Evolutionary conservation across 805 yeast genomes (phyloP), one percentile per base, ranked within the genome.

Genomic region (Kazachstania martiniae): DNA sequence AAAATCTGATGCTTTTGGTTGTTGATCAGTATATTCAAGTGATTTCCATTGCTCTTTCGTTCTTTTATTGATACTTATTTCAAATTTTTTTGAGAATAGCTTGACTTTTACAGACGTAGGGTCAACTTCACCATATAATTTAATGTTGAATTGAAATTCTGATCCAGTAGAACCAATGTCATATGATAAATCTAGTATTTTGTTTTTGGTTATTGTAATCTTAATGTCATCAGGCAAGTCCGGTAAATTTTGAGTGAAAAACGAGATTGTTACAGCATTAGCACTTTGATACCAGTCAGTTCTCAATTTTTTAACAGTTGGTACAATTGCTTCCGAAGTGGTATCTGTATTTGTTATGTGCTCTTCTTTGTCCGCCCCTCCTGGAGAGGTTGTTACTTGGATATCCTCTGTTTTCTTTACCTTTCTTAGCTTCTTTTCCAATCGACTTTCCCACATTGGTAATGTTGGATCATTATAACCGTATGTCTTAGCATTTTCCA

Each of bases 271-370:
- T 10, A 86, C 71, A 3, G 53, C 51, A 1, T 59, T 59, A 8
- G 59, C 46, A 12, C 76, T 66, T 53, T 91, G 95, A 58, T 76
- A 89, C 75, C 80, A 81, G 42, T 81, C 87, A n/a, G 61, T 57
- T 44, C 66, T 67, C 24, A 67, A 53, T 42, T 53, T 49, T 8
- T 8, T 15, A 8, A 14, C 19, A 13, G n/a, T 18, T 3, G 21
- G n/a, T 13, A 4, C 12, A 9, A 8, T 12, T 12, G 5, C 24
- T 18, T 28, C 24, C 12, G 23, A 4, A 18, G 5, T 27, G 2
- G 13, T 10, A 8, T 13, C 8, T 10, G 21, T 12, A 2, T 4
- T 8, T 23, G 10, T 10, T 16, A 7, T 13, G 13, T 23, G 13
- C 10, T 8, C n/a, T n/a, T 25, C 18, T 12, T 13, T 12, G 12